phyloP scores from a whole-genome alignment of 202 grass and related monocot species.

The Brachypodium distachyon region DNA sequence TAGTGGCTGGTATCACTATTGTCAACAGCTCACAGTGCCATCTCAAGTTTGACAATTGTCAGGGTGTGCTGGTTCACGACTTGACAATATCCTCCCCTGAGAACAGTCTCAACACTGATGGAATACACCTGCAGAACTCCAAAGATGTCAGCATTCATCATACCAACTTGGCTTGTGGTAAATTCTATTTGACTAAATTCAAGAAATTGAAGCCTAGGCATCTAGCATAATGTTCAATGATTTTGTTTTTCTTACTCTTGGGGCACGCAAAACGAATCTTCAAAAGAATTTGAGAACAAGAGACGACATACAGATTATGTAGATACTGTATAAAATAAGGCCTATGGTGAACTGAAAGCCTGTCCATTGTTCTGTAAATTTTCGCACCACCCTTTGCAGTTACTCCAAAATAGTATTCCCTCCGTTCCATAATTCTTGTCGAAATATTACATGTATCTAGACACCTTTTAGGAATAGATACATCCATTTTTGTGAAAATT shows the following conservation, averaged over 20 bases:
- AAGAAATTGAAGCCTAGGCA: not conserved
- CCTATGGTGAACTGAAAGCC: conserved; percentile 22
- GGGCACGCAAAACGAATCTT: not conserved
- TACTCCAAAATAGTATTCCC: conserved; percentile 9
- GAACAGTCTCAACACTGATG: conserved; percentile 90
- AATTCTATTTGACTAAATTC: conserved; percentile 20
- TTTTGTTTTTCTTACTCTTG: conserved; percentile 6
- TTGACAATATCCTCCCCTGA: conserved; percentile 81
- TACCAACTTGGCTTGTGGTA: conserved; percentile 74
- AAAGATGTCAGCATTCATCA: conserved; percentile 95
- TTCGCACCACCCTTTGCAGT: conserved; percentile 2
- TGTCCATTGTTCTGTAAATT: conserved; percentile 7
- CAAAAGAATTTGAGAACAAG: conserved; percentile 10
- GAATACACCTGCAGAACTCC: conserved; percentile 98
- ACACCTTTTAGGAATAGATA: too few relatives aligned
- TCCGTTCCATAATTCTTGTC: too few relatives aligned
- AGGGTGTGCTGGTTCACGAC: conserved; percentile 74
- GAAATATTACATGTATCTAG: too few relatives aligned
- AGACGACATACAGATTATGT: not conserved
- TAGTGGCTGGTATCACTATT: conserved; percentile 90
- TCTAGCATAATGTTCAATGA: not conserved
- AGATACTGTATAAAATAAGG: not conserved
- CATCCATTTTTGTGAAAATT: too few relatives aligned
- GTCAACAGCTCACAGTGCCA: conserved; percentile 96
- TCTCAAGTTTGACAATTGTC: conserved; percentile 91